Base-by-base conservation (phyloP, 495 filamentous ascomycete species). In the Pyronema omphalodes region DNA sequence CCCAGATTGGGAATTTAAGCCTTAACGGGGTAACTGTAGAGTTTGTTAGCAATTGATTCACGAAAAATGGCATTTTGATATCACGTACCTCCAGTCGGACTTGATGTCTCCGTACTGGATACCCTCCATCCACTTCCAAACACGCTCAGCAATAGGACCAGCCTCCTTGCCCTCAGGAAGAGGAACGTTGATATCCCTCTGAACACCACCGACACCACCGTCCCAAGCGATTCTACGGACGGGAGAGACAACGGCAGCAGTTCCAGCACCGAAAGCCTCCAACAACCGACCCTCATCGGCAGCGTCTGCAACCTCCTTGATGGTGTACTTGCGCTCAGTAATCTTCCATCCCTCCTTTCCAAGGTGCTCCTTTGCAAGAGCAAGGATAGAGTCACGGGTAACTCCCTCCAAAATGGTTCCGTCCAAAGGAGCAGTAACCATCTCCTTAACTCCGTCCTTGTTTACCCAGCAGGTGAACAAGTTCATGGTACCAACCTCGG, bases 401-500 rank as follows among this genome's bases (percentile, higher is more conserved):
- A 98, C 86, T 60, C 91, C 91, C 63, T 93, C 85, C 33, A 98
- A 74, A 57, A 98, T 96, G n/a, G 87, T 98, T 29, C 93, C 91
- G 66, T 96, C 91, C 17, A 98, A 73, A 51, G 91, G 89, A 47
- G 89, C 84, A 14, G 91, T 98, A 56, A 94, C 67, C 12, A 98
- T 74, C 71, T 93, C 86, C 65, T 87, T 88, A 73, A 84, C 75
- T 3, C 89, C 91, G 62, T 83, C 75, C 71, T 83, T 83, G 69
- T 87, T 78, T 67, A 75, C 75, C 57, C 94, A 66, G 9, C 83
- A 85, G 7, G 82, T 77, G 64, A 96, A 98, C 56, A 98, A 77
- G 68, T 98, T 98, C 91, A 96, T 98, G 35, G 93, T 94, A 53
- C 91, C 91, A 35, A 91, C 91, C 69, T 98, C 91, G 35, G 93